Conservation (phyloP, 208 protist genomes). For the Wallacemonas collosoma region DNA sequence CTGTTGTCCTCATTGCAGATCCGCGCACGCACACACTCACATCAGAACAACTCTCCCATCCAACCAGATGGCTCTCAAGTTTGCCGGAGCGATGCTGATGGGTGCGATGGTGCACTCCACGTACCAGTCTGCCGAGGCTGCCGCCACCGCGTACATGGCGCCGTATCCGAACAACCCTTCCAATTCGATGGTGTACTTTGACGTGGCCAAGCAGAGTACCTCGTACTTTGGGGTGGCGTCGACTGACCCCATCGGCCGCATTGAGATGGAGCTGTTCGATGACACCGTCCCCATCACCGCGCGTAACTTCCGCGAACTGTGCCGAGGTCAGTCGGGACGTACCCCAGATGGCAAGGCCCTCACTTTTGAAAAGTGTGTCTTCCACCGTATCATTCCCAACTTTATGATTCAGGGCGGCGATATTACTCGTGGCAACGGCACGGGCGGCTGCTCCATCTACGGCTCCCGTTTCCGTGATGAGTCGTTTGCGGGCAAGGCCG, state of each 20-base stretch:
- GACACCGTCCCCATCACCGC: slow-evolving; percentile 94
- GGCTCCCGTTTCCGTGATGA: slow-evolving; percentile 94
- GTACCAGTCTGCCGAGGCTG: slow-evolving; percentile 22
- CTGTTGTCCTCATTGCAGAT: slow-evolving; percentile 13
- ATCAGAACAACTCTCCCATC: background rate
- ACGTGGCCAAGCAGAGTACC: slow-evolving; percentile 50
- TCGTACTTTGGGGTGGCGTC: slow-evolving; percentile 59
- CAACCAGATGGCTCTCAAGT: slow-evolving; percentile 45
- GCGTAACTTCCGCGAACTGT: slow-evolving; percentile 88
- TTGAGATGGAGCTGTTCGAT: slow-evolving; percentile 95
- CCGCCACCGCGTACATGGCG: slow-evolving; percentile 40
- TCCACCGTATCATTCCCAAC: slow-evolving; percentile 94
- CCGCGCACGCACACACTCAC: background rate
- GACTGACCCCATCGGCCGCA: slow-evolving; percentile 70
- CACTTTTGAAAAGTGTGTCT: slow-evolving; percentile 89
- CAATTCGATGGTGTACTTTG: slow-evolving; percentile 89
- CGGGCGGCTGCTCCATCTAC: slow-evolving; percentile 94
- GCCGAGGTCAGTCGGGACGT: slow-evolving; percentile 46
- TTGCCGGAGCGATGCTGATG: slow-evolving; percentile 44
- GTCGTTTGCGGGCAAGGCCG: slow-evolving; percentile 93
- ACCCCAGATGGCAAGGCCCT: slow-evolving; percentile 89
- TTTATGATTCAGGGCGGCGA: slow-evolving; percentile 98
- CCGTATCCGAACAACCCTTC: slow-evolving; percentile 62
- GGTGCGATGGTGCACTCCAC: slow-evolving; percentile 41
- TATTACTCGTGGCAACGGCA: slow-evolving; percentile 94